phyloP scores from a whole-genome alignment of 441 rosid species.

The Metrosideros polymorpha region DNA sequence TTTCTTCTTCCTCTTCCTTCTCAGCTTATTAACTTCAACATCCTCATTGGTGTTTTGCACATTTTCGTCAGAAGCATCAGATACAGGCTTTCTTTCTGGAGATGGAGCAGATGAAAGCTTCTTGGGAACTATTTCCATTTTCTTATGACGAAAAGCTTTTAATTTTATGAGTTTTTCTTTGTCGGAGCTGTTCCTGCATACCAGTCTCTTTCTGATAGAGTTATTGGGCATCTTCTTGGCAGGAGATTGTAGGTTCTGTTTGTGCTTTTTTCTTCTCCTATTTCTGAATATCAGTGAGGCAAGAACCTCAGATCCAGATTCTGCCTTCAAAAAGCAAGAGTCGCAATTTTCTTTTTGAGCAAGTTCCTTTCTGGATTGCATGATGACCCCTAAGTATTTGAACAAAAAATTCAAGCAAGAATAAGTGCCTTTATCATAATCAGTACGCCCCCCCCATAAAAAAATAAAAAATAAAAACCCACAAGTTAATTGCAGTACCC shows the following conservation, averaged over 20 bases:
- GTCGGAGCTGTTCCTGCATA: constrained; percentile 4
- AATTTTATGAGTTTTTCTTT: constrained; percentile 9
- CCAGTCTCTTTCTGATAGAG: constrained; percentile 11
- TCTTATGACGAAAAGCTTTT: constrained; percentile 10
- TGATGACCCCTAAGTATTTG: constrained; percentile 13
- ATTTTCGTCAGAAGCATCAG: constrained; percentile 15
- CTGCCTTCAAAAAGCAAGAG: constrained; percentile 31
- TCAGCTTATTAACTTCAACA: constrained; percentile 23
- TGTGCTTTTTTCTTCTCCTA: constrained; percentile 26
- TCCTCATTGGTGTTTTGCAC: constrained; percentile 13
- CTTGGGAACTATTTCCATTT: constrained; percentile 21
- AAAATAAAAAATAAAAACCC: background rate
- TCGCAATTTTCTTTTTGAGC: constrained; percentile 21
- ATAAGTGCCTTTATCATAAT: background rate
- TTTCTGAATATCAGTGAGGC: constrained; percentile 41
- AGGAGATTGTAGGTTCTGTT: constrained; percentile 23
- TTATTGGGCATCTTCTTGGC: constrained; percentile 13
- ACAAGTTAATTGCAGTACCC: background rate
- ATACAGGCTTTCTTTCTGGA: constrained; percentile 6
- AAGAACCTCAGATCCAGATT: constrained; percentile 45
- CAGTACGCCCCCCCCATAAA: background rate
- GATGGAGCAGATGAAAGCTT: constrained; percentile 16
- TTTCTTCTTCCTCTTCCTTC: constrained; percentile 46
- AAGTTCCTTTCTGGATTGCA: constrained; percentile 23
- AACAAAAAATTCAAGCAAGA: constrained; percentile 1